phyloP scores from a whole-genome alignment of 768 basidiomycete genomes.

The Mycena alexandri region DNA sequence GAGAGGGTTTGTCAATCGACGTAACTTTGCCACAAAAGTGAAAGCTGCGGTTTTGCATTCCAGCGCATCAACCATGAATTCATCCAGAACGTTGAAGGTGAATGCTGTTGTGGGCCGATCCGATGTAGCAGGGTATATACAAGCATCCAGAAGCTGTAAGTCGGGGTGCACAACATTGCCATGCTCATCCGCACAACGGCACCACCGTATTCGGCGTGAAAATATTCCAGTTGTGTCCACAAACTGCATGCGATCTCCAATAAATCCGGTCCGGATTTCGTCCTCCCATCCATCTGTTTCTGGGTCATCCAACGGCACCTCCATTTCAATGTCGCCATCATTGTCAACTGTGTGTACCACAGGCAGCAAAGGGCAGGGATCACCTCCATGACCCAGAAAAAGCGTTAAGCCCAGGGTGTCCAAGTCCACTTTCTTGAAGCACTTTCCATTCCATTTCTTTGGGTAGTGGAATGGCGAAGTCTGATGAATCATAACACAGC shows the following conservation, averaged over 20 bases:
- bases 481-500: background rate
- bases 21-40: slow-evolving; percentile 30
- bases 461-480: background rate
- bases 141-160: slow-evolving; percentile 31
- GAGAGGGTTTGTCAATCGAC: slow-evolving; percentile 25
- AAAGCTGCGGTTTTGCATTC: slow-evolving; percentile 38
- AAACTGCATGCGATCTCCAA: slow-evolving; percentile 10
- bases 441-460: background rate
- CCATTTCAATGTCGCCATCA: slow-evolving; percentile 1
- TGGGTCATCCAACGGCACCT: background rate
- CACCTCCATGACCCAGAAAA: slow-evolving; percentile 40
- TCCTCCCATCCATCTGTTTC: slow-evolving; percentile 12
- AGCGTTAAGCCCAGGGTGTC: slow-evolving; percentile 39
- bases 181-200: background rate
- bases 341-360: background rate
- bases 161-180: background rate
- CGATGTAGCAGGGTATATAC: slow-evolving; percentile 35
- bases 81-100: slow-evolving; percentile 40
- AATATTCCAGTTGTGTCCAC: slow-evolving; percentile 20
- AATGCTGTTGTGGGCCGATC: slow-evolving; percentile 36
- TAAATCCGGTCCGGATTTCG: slow-evolving; percentile 2
- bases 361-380: slow-evolving; percentile 33
- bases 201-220: slow-evolving; percentile 21
- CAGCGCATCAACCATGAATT: slow-evolving; percentile 37
- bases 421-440: slow-evolving; percentile 31